Conservation (phyloP, 1,284 basidiomycete species). For the Hemileia vastatrix region DNA sequence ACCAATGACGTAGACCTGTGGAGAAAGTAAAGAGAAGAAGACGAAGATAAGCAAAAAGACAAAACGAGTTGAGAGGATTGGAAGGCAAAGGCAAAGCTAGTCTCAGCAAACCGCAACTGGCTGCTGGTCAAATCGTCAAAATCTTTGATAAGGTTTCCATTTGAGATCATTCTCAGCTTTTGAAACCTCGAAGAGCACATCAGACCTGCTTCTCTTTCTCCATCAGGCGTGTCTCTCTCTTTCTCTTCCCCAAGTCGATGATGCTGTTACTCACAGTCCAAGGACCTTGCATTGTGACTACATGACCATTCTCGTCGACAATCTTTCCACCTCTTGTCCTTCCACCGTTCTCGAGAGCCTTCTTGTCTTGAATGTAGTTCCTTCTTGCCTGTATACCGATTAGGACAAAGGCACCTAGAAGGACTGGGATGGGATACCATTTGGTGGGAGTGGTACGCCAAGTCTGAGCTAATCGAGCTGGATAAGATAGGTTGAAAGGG, state of each 20-base stretch:
- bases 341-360: slow-evolving; percentile 26
- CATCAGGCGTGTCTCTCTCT: too few species aligned
- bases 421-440: slow-evolving; percentile 91
- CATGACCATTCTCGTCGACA: slow-evolving; percentile 55
- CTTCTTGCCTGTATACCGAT: slow-evolving; percentile 70
- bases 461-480: slow-evolving; percentile 54
- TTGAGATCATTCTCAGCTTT: too few species aligned
- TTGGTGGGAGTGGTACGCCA: slow-evolving; percentile 82
- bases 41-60: not conserved
- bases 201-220: too few species aligned
- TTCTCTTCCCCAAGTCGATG: not conserved
- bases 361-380: slow-evolving; percentile 47
- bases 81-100: not conserved
- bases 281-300: slow-evolving; percentile 68
- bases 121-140: too few species aligned
- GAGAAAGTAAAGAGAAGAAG: not conserved
- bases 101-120: not conserved
- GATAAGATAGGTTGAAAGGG: too few species aligned
- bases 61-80: not conserved
- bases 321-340: slow-evolving; percentile 34
- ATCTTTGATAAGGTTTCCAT: too few species aligned
- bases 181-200: not conserved
- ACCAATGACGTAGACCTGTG: slow-evolving; percentile 83
- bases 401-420: slow-evolving; percentile 76
- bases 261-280: slow-evolving; percentile 86